Base-by-base conservation (phyloP, 495 filamentous ascomycete genomes). In the Umbilicaria muhlenbergii region DNA sequence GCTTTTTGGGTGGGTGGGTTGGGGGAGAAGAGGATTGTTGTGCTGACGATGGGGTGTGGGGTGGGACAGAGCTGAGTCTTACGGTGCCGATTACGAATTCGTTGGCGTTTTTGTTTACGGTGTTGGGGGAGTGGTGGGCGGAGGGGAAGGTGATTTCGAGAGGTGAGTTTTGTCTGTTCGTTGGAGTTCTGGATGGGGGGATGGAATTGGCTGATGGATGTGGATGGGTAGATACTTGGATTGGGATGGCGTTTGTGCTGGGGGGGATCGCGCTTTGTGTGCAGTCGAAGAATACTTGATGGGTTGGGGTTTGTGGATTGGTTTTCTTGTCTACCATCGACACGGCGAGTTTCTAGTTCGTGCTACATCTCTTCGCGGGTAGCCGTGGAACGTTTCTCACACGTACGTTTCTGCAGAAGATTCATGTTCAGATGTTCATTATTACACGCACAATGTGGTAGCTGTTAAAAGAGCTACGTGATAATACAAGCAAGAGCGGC, bases 1-100 rank as follows among this genome's bases (percentile, higher is more conserved):
- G n/a, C n/a, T n/a, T n/a, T n/a, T n/a, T n/a, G n/a, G n/a, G n/a
- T n/a, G n/a, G n/a, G n/a, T n/a, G n/a, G n/a, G n/a, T n/a, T n/a
- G 10, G 12, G 35, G 45, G 33, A 40, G 21, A 17, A n/a, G 8
- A 31, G 15, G 3, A 21, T 15, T 0, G 39, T 35, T 44, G n/a
- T 17, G n/a, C 21, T 11, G 10, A n/a, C 10, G 32, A 10, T 36
- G 16, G n/a, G 24, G 18, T 34, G 5, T 41, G 16, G 15, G 36
- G 17, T n/a, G 43, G 8, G 21, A 19, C 44, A 88, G 91, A 98
- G 59, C 53, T 95, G 51, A 93, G 86, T 49, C 66, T 98, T 42
- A 94, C 88, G 13, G 88, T 98, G 7, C 91, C 91, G 0, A 86
- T 98, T 42, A 84, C 86, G 3, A 98, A 98, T 54, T 91, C 86